These are phyloP conservation scores for Nothophytophthora sp. DNA, from an alignment of 352 stramenopile genomes.

Conservation along the genomic window DNA sequence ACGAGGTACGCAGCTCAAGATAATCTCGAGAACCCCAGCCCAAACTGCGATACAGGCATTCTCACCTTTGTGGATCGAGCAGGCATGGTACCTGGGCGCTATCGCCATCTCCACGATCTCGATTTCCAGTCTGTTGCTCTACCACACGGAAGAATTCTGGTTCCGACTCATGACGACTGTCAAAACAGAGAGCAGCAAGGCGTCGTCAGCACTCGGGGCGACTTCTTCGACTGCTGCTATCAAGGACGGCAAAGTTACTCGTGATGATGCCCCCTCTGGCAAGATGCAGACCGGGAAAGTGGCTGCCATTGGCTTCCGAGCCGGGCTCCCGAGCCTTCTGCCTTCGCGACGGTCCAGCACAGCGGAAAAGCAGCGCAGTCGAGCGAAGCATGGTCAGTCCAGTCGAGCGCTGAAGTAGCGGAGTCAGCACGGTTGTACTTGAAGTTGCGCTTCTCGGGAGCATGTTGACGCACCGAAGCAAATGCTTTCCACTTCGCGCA, in stretches of 20 bases:
- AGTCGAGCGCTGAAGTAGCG: too few species aligned
- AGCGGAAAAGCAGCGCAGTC: slow-evolving; percentile 26
- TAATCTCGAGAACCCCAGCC: too few species aligned
- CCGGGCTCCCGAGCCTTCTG: slow-evolving; percentile 13
- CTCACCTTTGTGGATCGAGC: background rate
- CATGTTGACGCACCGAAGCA: too few species aligned
- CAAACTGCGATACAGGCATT: too few species aligned
- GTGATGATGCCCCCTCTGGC: background rate
- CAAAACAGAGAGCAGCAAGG: background rate
- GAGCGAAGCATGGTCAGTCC: slow-evolving; percentile 9
- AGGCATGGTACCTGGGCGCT: slow-evolving; percentile 61
- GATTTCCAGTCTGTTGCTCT: slow-evolving; percentile 39
- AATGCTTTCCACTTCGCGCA: too few species aligned
- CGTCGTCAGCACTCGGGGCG: background rate
- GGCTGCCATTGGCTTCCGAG: slow-evolving; percentile 4
- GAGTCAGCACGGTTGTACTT: too few species aligned
- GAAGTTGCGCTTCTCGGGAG: too few species aligned
- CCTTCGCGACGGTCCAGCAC: slow-evolving; percentile 21
- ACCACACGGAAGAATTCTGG: slow-evolving; percentile 61
- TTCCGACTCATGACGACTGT: slow-evolving; percentile 18
- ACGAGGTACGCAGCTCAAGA: slow-evolving; percentile 33
- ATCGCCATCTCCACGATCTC: slow-evolving; percentile 46
- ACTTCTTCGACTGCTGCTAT: background rate
- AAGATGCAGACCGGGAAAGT: slow-evolving; percentile 6
- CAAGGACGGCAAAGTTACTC: slow-evolving; percentile 6